A percentile compares a stretch with the other conserved stretches of the same genome.
Conservation (phyloP, 176 grass and related monocot species). For the Bothriochloa decipiens region DNA sequence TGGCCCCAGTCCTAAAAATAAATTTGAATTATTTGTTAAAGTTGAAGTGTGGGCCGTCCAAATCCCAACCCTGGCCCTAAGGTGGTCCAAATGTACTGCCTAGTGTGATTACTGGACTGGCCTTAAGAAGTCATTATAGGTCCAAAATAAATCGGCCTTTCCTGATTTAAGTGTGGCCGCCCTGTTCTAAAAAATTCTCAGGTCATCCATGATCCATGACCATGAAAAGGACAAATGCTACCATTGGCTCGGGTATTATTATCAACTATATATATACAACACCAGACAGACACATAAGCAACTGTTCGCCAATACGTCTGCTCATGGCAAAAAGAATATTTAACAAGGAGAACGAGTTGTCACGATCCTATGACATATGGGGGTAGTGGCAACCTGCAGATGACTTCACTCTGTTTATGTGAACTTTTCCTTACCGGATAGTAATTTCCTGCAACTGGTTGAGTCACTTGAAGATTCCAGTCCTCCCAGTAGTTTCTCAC, state of each 20-base stretch:
- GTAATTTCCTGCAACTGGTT: constrained; percentile 91
- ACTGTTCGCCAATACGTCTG: not conserved
- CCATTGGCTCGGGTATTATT: not conserved
- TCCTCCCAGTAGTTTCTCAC: constrained; percentile 82
- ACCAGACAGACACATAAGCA: not conserved
- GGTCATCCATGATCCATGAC: not conserved
- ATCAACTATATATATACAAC: not conserved
- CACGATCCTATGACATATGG: not conserved
- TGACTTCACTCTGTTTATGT: not conserved
- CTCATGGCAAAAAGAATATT: not conserved
- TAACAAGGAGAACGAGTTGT: not conserved
- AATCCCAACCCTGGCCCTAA: not conserved
- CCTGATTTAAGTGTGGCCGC: not conserved
- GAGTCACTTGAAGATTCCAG: constrained; percentile 85
- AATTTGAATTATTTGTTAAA: not conserved
- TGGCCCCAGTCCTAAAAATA: not conserved
- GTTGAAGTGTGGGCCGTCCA: not conserved
- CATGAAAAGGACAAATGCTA: not conserved
- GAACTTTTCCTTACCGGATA: constrained; percentile 69
- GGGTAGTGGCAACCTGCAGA: not conserved
- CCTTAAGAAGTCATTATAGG: not conserved
- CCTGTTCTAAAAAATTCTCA: not conserved
- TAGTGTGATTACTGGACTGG: not conserved
- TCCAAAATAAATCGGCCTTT: not conserved
- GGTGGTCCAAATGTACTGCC: not conserved